Evolutionary conservation across 1,284 basidiomycete genomes (phyloP).

Genomic region (Calocybe gambosa): DNA sequence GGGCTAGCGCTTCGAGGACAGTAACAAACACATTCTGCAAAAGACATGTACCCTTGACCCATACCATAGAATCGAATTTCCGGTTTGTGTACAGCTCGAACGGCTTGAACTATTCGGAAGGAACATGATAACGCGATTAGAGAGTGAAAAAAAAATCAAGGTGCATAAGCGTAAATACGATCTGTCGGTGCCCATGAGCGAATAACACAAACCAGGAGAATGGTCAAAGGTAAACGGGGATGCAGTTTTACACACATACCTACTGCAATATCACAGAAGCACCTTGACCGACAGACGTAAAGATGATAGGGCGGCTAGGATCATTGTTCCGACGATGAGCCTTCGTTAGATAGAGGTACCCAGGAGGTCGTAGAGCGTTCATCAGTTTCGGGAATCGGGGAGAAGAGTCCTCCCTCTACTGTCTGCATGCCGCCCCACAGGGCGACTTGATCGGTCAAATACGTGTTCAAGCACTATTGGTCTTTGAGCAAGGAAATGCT

Average conservation of each 20-base stretch:
- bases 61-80: neutral
- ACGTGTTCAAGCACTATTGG: constrained; percentile 27
- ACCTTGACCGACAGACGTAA: constrained; percentile 2
- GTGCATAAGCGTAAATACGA: neutral
- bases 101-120: constrained; percentile 4
- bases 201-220: neutral
- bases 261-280: constrained; percentile 10
- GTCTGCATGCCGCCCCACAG: constrained; percentile 22
- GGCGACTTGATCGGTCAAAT: constrained; percentile 33
- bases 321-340: constrained; percentile 6
- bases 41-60: neutral
- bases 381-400: constrained; percentile 34
- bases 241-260: constrained; percentile 1
- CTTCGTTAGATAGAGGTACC: constrained; percentile 25
- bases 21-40: neutral
- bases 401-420: constrained; percentile 14
- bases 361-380: constrained; percentile 41
- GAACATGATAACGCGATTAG: constrained; percentile 2
- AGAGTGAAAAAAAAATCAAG: neutral
- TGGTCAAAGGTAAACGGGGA: neutral
- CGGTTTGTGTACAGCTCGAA: neutral
- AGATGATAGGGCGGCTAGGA: neutral
- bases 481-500: constrained; percentile 16
- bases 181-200: neutral
- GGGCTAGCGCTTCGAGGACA: neutral